Percentiles rank a stretch among this genome's conserved stretches.
Evolutionary conservation across 2,329 filamentous ascomycete genomes (phyloP).

Genomic region (Aspergillus eucalypticola): DNA sequence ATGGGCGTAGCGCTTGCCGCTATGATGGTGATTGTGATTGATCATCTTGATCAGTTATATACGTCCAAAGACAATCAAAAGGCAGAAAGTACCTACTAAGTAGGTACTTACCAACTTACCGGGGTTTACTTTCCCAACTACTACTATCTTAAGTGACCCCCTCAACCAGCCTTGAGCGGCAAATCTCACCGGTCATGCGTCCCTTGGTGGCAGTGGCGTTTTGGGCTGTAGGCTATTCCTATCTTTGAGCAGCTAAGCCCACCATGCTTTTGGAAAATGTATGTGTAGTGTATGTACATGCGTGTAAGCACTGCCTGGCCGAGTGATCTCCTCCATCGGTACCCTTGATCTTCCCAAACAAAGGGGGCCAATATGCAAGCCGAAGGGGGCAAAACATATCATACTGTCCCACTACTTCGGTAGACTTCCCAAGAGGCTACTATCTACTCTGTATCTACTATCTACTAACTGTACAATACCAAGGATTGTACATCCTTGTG

Average conservation of each 20-base stretch:
- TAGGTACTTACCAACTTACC: too few relatives aligned
- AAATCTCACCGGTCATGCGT: background rate
- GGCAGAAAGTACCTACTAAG: background rate
- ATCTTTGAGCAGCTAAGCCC: background rate
- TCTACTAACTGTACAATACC: background rate
- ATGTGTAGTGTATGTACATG: background rate
- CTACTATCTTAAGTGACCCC: background rate
- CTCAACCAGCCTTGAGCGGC: background rate
- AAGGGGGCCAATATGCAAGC: background rate
- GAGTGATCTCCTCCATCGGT: background rate
- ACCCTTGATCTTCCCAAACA: background rate
- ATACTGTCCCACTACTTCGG: background rate
- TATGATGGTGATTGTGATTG: background rate
- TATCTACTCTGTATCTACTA: background rate
- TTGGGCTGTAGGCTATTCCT: background rate
- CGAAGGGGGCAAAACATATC: background rate
- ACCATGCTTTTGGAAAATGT: background rate
- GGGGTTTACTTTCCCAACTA: background rate
- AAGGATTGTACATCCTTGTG: background rate
- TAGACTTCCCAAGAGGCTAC: background rate
- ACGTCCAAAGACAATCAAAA: background rate
- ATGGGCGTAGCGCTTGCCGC: background rate
- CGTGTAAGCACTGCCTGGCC: too few relatives aligned
- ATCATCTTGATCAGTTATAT: slow-evolving; percentile 6
- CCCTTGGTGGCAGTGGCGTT: background rate